Evolutionary conservation across 2,329 filamentous ascomycete species (phyloP), one percentile per base, ranked within the genome.

Genomic region (Coniochaeta prunicola): DNA sequence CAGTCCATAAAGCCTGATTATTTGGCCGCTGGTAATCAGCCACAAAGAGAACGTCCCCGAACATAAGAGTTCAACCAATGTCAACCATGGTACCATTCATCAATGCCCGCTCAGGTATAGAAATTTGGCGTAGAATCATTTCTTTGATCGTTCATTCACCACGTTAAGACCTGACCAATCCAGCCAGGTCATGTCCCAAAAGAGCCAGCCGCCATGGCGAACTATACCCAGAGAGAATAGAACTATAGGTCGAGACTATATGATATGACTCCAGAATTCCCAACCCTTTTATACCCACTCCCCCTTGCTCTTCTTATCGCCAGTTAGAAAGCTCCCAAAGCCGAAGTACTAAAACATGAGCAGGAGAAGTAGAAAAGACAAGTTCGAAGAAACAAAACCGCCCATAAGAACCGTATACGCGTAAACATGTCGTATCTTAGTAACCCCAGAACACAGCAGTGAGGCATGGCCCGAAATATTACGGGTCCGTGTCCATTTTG

Each of bases 401-500:
- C 40, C 40, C 9, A 45, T 38, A n/a, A 38, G 36, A 24, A 21
- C 40, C 40, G 17, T 45, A 12, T 45, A 45, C 40, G 24, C 40
- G 40, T 45, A 24, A 40, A 45, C 40, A 4, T 24, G 40, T 45
- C 40, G 40, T 45, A 24, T 19, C 40, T 50, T 12, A 36, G 21
- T 50, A 50, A 28, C 28, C 19, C 40, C n/a, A 50, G 15, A 50
- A 21, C 9, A 50, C 2, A 50, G 24, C n/a, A 28, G 17, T 15
- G 17, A 30, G 8, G 24, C 36, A n/a, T n/a, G 15, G 15, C 19
- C 36, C 36, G 9, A 38, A n/a, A 38, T 50, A 10, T 50, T 12
- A 50, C 17, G 56, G 30, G 45, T 60, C 60, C 40, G 59, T 58
- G 7, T 62, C 60, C 60, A 62, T 62, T 42, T 31, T 58, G 15